Base-by-base conservation (phyloP, 345 rosid genomes). In the Cochlearia excelsa region DNA sequence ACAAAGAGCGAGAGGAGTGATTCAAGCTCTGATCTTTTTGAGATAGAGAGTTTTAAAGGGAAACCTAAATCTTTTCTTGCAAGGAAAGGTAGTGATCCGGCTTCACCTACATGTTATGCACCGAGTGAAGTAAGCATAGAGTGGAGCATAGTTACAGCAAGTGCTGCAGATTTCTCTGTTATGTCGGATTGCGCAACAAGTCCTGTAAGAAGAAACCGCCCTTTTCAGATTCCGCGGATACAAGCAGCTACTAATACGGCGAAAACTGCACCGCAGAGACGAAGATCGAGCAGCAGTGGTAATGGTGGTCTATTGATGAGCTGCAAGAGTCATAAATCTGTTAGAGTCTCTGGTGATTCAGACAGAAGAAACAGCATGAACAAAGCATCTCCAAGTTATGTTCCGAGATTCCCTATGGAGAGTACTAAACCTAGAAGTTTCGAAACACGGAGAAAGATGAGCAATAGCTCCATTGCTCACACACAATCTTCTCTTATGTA, bases 81-180 rank as follows among this genome's bases (percentile, higher is more conserved):
- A 29, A 77, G 81, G 67, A 84, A 80, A 80, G 78, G 59, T 48
- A 79, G 86, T 30, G 83, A 75, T 61, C 81, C 77, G 0, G 66
- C 77, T 26, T 85, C 94, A 2, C 91, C 92, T 26, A 74, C 83
- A 35, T 70, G 84, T 57, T 88, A 85, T 48, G 84, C 95, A 0
- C 96, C 98, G 7, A 91, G 98, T 16, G 98, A 91, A 69, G 95
- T 79, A 28, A 88, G 96, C 70, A 79, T 91, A 46, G 87, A 91
- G 26, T 91, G 96, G 98, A 91, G 98, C 42, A 85, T 88, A 2
- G 83, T 85, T 43, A 91, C 98, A 2, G 95, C 87, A 40, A 85
- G 95, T 51, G 94, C 86, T 2, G 95, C 86, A 4, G 98, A 84
- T 66, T 75, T 75, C 72, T 83, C 95, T 4, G 80, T 61, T 26